A percentile compares a stretch with the other conserved stretches of the same genome.
These are phyloP conservation scores for Salix exigua DNA, from an alignment of 345 rosid species.

Conservation along the genomic window DNA sequence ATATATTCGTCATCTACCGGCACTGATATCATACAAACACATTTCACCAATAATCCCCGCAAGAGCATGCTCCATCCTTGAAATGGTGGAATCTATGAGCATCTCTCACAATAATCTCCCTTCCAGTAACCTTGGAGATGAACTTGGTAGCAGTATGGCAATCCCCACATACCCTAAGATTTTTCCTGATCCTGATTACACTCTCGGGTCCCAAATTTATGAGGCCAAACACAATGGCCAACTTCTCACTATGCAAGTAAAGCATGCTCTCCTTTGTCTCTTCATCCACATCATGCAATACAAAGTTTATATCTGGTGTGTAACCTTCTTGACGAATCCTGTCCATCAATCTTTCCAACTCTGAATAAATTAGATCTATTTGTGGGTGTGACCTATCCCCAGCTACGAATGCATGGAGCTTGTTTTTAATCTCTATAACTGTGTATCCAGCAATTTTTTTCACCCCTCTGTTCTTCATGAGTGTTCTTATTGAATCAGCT, in stretches of 20 bases:
- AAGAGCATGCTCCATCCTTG: slow-evolving; percentile 14
- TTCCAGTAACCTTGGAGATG: slow-evolving; percentile 13
- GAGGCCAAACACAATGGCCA: slow-evolving; percentile 20
- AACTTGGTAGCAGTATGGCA: slow-evolving; percentile 19
- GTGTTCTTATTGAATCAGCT: slow-evolving; percentile 38
- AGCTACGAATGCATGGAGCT: not conserved
- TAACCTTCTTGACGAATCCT: slow-evolving; percentile 19
- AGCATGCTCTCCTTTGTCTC: slow-evolving; percentile 16
- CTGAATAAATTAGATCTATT: slow-evolving; percentile 7
- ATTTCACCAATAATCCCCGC: slow-evolving; percentile 18
- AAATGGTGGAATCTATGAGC: slow-evolving; percentile 21
- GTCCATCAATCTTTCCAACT: slow-evolving; percentile 4
- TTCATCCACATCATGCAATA: slow-evolving; percentile 12
- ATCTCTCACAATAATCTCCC: slow-evolving; percentile 16
- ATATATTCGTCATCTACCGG: not conserved
- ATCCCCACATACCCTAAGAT: slow-evolving; percentile 12
- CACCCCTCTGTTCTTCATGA: slow-evolving; percentile 46
- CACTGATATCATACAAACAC: not conserved
- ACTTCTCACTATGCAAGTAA: slow-evolving; percentile 7
- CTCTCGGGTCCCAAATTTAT: slow-evolving; percentile 5
- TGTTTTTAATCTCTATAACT: slow-evolving; percentile 17
- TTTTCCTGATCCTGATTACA: slow-evolving; percentile 17
- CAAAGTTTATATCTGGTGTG: slow-evolving; percentile 13
- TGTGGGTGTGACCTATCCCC: slow-evolving; percentile 14
- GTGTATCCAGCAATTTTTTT: slow-evolving; percentile 44